Evolutionary conservation across 768 basidiomycete genomes (phyloP).

Genomic region (Tricholoma matsutake): DNA sequence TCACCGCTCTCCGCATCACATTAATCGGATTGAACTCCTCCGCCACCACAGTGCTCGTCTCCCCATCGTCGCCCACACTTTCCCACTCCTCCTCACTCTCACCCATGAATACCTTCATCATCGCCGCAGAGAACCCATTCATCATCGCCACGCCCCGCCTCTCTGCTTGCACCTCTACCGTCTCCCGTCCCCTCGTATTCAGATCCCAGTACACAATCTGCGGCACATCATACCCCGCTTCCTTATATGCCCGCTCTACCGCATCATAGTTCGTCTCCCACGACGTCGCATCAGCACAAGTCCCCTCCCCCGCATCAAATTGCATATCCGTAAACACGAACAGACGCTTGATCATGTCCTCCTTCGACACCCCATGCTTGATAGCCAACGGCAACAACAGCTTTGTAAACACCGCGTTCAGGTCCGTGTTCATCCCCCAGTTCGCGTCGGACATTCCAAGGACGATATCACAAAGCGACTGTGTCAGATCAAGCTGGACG

Average conservation of each 20-base stretch:
- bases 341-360: conserved; percentile 73
- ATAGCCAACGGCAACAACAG: conserved; percentile 62
- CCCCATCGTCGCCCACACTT: conserved; percentile 27
- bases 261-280: conserved; percentile 67
- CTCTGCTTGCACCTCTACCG: conserved; percentile 49
- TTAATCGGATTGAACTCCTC: conserved; percentile 38
- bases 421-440: conserved; percentile 63
- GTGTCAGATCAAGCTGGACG: conserved; percentile 43
- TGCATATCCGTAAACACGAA: conserved; percentile 83
- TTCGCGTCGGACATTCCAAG: conserved; percentile 27
- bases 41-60: conserved; percentile 25
- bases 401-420: conserved; percentile 57
- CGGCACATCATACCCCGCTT: conserved; percentile 69
- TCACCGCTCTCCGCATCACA: conserved; percentile 46
- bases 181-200: conserved; percentile 18
- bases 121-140: conserved; percentile 64
- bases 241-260: conserved; percentile 50
- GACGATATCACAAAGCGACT: conserved; percentile 37
- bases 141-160: conserved; percentile 63
- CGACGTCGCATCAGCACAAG: neutral
- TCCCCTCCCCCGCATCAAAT: conserved; percentile 32
- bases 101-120: conserved; percentile 74
- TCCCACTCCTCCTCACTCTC: conserved; percentile 40
- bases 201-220: conserved; percentile 76
- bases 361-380: conserved; percentile 51